Evolutionary conservation across 164 flowering plant species (phyloP).

Genomic region (Macadamia tetraphylla): DNA sequence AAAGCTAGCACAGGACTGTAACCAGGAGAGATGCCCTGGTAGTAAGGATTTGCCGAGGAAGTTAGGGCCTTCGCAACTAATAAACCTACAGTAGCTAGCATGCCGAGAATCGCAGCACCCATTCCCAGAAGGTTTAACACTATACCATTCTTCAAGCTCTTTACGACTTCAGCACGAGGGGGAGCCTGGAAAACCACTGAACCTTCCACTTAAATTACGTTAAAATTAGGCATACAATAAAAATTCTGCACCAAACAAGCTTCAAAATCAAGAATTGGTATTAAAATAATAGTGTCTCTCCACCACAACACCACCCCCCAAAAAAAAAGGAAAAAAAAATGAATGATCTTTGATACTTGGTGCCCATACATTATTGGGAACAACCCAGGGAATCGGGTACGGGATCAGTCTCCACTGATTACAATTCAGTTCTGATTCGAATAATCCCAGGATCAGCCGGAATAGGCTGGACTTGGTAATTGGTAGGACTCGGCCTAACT

Average conservation of each 20-base stretch:
- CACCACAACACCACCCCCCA: no score
- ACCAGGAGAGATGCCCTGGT: slow-evolving; percentile 78
- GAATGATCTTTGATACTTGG: no score
- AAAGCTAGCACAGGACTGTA: slow-evolving; percentile 87
- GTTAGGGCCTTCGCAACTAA: slow-evolving; percentile 96
- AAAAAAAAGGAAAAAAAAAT: no score
- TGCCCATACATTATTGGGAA: no score
- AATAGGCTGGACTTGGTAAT: no score
- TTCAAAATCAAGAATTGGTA: no score
- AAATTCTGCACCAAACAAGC: neutral
- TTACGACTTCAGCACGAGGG: slow-evolving; percentile 92
- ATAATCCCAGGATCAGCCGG: no score
- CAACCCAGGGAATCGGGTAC: no score
- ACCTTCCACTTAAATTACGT: neutral
- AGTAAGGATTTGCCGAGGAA: slow-evolving; percentile 76
- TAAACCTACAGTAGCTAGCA: slow-evolving; percentile 96
- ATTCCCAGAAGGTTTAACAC: slow-evolving; percentile 77
- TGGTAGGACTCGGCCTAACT: no score
- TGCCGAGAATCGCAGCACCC: slow-evolving; percentile 95
- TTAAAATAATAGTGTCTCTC: no score
- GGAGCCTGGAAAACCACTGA: slow-evolving; percentile 64
- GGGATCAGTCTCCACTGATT: no score
- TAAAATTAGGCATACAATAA: neutral
- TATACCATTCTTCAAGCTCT: slow-evolving; percentile 83
- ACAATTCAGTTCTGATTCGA: no score